Conservation (phyloP, 2,329 filamentous ascomycete genomes). For the Conoideocrella luteorostrata region DNA sequence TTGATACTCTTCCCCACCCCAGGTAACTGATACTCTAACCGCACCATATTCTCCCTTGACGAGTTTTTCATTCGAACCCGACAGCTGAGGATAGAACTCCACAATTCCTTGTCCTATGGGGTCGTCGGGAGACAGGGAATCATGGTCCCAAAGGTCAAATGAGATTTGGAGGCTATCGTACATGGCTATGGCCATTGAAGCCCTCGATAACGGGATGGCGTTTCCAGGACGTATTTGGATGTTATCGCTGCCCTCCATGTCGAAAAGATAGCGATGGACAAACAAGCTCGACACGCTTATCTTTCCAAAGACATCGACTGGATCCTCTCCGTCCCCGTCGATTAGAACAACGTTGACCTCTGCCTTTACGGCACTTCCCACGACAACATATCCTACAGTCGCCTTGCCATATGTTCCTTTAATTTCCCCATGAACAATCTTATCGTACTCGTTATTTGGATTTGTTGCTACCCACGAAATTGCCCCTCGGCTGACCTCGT, state of each 20-base stretch:
- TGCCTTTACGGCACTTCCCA: conserved; percentile 1
- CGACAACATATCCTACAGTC: conserved; percentile 6
- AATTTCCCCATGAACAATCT: neutral
- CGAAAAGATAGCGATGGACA: conserved; percentile 1
- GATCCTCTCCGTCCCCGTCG: conserved; percentile 8
- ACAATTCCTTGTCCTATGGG: neutral
- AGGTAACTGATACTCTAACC: neutral
- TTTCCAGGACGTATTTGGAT: neutral
- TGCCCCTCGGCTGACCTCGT: neutral
- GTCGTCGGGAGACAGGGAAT: neutral
- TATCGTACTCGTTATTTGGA: neutral
- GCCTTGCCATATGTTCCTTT: conserved; percentile 3
- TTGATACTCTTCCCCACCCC: no score
- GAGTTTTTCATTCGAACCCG: neutral
- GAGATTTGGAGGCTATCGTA: neutral
- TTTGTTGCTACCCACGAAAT: neutral
- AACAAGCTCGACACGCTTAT: neutral
- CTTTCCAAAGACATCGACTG: conserved; percentile 6
- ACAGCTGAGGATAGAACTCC: neutral
- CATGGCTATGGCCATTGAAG: neutral
- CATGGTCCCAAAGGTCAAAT: neutral
- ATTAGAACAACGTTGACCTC: conserved; percentile 4
- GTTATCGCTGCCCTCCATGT: neutral
- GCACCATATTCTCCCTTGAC: neutral
- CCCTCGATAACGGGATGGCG: neutral